Percentiles rank a stretch among this genome's conserved stretches.
Conservation (phyloP, 106 monocot species). For the Dactylorhiza incarnata region DNA sequence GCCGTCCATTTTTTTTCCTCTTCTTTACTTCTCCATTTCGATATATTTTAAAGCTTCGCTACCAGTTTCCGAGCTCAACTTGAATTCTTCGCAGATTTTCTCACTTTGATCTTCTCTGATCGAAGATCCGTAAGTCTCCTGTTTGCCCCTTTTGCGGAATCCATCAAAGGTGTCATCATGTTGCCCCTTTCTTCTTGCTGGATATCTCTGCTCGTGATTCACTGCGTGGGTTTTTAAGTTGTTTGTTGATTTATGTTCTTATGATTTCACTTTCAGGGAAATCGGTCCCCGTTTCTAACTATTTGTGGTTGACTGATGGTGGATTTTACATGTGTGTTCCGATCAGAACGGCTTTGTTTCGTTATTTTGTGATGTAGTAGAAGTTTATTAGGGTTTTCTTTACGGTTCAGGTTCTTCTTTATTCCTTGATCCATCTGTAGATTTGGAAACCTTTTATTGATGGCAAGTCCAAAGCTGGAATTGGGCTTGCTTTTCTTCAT, state of each 20-base stretch:
- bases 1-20: not conserved
- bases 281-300: not conserved
- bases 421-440: not conserved
- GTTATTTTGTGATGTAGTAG: not conserved
- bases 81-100: not conserved
- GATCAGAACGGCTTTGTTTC: not conserved
- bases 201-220: not conserved
- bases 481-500: not conserved
- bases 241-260: not conserved
- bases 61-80: not conserved
- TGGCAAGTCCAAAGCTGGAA: not conserved
- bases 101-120: not conserved
- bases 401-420: not conserved
- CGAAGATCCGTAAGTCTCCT: not conserved
- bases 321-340: not conserved
- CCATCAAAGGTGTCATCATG: not conserved
- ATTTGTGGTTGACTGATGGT: not conserved
- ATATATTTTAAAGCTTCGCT: not conserved
- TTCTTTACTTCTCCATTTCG: not conserved
- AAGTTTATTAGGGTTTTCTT: conserved; percentile 5
- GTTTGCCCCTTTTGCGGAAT: not conserved
- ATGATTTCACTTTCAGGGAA: not conserved
- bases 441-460: not conserved
- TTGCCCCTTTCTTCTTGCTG: not conserved
- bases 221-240: not conserved